phyloP scores from a whole-genome alignment of 176 grass and related monocot species.

The Rhipidocladum racemiflorum region DNA sequence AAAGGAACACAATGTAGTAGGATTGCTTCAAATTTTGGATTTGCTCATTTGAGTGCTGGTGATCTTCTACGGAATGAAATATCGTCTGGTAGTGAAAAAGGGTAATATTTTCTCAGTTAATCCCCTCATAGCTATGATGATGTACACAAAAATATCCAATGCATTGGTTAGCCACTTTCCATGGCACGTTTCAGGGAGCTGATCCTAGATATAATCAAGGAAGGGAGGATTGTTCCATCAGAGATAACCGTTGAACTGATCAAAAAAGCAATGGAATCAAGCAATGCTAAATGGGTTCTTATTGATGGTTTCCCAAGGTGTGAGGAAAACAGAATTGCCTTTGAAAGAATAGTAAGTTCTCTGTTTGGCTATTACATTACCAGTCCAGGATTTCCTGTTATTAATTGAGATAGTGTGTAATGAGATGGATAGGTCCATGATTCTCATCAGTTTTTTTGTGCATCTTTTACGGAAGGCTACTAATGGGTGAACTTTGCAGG shows the following conservation, averaged over 20 bases:
- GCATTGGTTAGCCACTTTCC: not conserved
- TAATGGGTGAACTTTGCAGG: not conserved
- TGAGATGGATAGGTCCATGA: not conserved
- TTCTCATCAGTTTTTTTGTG: not conserved
- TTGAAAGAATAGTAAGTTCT: conserved; percentile 78
- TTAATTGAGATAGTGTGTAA: not conserved
- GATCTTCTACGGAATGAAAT: conserved; percentile 86
- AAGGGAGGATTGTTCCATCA: conserved; percentile 94
- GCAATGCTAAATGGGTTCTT: conserved; percentile 56
- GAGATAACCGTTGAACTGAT: conserved; percentile 83
- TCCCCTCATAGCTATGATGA: not conserved
- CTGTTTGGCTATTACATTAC: conserved; percentile 28
- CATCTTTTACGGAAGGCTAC: not conserved
- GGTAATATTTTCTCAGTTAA: conserved; percentile 40
- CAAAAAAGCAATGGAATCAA: conserved; percentile 63
- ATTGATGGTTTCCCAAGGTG: conserved; percentile 94
- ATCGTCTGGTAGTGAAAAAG: conserved; percentile 56
- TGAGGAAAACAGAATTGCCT: conserved; percentile 92
- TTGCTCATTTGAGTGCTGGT: conserved; percentile 82
- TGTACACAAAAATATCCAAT: too few species aligned
- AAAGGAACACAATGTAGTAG: conserved; percentile 91
- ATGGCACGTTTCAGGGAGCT: conserved; percentile 44
- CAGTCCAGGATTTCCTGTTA: not conserved
- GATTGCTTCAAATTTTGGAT: conserved; percentile 80
- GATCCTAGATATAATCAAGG: conserved; percentile 74